phyloP scores from a whole-genome alignment of 306 rosid species.

The Rosa rugosa region DNA sequence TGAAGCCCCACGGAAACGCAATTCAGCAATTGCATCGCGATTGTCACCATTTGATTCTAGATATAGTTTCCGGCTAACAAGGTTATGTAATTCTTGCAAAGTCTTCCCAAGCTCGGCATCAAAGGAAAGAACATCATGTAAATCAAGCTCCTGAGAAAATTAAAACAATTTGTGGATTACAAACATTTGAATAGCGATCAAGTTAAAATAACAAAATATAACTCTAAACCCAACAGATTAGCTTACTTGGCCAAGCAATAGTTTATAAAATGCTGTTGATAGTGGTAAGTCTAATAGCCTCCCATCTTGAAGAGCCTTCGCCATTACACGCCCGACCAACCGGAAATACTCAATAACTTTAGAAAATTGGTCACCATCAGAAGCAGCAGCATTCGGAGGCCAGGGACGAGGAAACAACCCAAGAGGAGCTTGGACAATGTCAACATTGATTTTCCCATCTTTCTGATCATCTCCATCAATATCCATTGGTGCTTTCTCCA shows the following conservation, averaged over 20 bases:
- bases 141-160: constrained; percentile 83
- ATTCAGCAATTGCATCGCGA: constrained; percentile 36
- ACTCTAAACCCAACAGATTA: constrained; percentile 12
- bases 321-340: constrained; percentile 88
- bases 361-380: constrained; percentile 71
- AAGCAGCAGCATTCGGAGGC: constrained; percentile 65
- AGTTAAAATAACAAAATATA: neutral
- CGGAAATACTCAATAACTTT: constrained; percentile 86
- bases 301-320: constrained; percentile 99
- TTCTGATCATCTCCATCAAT: constrained; percentile 61
- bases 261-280: constrained; percentile 83
- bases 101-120: constrained; percentile 93
- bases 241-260: constrained; percentile 90
- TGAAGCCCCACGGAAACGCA: constrained; percentile 66
- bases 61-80: constrained; percentile 69
- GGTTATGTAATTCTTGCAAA: constrained; percentile 77
- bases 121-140: constrained; percentile 81
- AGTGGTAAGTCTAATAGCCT: constrained; percentile 89
- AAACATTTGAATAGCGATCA: neutral
- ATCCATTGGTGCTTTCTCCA: constrained; percentile 54
- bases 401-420: constrained; percentile 97
- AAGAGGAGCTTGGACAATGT: constrained; percentile 74
- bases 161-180: constrained; percentile 10
- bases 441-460: constrained; percentile 44
- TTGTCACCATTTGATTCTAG: constrained; percentile 51